Percentiles rank a stretch among this genome's conserved stretches.
These are phyloP conservation scores for Limnomonas spitsbergensis DNA, from an alignment of 139 green algal genomes.

Conservation along the genomic window DNA sequence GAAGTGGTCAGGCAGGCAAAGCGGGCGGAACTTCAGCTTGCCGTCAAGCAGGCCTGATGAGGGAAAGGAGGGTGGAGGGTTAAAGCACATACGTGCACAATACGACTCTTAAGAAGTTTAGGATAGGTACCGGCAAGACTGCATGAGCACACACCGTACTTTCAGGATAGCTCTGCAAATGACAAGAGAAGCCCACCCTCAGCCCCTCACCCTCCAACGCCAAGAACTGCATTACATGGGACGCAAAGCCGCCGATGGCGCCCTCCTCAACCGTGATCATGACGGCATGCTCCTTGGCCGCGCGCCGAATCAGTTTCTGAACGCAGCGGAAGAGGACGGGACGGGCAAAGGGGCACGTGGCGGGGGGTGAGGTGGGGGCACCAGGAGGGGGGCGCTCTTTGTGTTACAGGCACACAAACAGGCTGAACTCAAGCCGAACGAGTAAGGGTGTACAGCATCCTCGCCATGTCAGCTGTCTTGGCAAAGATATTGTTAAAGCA, in stretches of 20 bases:
- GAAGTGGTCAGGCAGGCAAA: slow-evolving; percentile 91
- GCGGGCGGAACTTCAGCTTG: slow-evolving; percentile 88
- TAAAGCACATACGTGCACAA: not conserved
- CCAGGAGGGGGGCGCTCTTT: no score
- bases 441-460: no score
- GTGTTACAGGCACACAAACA: no score
- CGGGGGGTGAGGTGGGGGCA: no score
- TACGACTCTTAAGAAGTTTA: slow-evolving; percentile 1
- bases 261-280: slow-evolving; percentile 98
- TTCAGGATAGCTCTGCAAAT: no score
- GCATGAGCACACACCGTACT: no score
- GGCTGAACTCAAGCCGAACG: no score
- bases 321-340: no score
- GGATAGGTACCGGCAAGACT: not conserved
- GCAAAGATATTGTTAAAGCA: not conserved
- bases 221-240: slow-evolving; percentile 89
- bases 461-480: no score
- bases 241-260: slow-evolving; percentile 91
- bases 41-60: slow-evolving; percentile 81
- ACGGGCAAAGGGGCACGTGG: no score
- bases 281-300: slow-evolving; percentile 81
- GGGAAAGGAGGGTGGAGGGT: not conserved
- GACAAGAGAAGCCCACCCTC: not conserved
- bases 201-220: slow-evolving; percentile 64
- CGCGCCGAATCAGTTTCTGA: slow-evolving; percentile 37